Evolutionary conservation across 2,329 filamentous ascomycete genomes (phyloP), one percentile per base, ranked within the genome.

Genomic region (Verticillium nubilum): DNA sequence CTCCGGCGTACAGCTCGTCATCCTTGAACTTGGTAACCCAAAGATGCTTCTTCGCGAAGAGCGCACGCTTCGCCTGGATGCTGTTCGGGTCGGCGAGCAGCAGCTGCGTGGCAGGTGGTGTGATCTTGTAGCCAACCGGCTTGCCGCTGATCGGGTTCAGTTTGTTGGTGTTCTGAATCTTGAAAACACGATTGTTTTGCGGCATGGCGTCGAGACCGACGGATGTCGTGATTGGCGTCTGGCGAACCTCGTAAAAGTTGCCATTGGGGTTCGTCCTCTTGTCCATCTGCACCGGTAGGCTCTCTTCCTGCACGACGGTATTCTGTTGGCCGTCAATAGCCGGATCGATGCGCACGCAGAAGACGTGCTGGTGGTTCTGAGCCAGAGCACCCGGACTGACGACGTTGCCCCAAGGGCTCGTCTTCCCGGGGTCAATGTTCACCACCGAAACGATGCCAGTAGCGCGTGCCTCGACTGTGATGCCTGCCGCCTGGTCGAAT

Each of bases 351-450:
- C 82, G 76, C 28, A 80, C 64, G 54, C 71, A 76, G 70, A 86
- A 85, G 58, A 86, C 74, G 69, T 86, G 83, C 63, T 86, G 83
- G 63, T 86, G 83, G 67, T 85, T 82, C 56, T 80, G 79, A 0
- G 82, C 83, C 15, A 85, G 72, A 0, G 80, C 80, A 1, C 82
- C 82, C 0, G 78, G 76, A 6, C 74, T 74, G 3, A 86, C 82
- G 5, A 83, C 77, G 60, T 79, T 85, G n/a, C 79, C 79, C 62
- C 59, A 63, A 5, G 60, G 58, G 25, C 74, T 79, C 26, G 78
- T 81, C 5, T 75, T 70, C 60, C 83, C 81, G 58, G 52, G 52
- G 9, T 71, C 69, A 66, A 58, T 80, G 27, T 70, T 71, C 15
- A 76, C 79, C 60, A 80, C 76, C 4, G 65, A 66, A 3, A 75